phyloP scores from a whole-genome alignment of 73 alveolate species.

The Urostyla sp. region DNA sequence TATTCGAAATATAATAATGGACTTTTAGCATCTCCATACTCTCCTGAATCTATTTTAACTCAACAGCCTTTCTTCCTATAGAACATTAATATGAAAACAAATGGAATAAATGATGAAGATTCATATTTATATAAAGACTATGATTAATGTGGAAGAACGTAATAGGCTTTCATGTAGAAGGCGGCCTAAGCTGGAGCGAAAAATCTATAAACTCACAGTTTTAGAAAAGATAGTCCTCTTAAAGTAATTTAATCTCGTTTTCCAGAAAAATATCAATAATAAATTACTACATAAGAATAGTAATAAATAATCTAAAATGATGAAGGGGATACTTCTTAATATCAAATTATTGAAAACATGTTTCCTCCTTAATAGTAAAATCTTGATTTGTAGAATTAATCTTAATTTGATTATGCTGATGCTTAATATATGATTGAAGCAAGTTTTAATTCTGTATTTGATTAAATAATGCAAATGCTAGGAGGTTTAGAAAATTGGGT shows the following conservation, averaged over 20 bases:
- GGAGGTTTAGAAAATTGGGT: slow-evolving; percentile 17
- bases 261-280: slow-evolving; percentile 33
- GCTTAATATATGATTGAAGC: slow-evolving; percentile 39
- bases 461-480: neutral
- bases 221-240: slow-evolving; percentile 45
- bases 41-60: slow-evolving; percentile 41
- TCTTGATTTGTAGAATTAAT: neutral
- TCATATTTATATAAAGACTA: slow-evolving; percentile 38
- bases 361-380: neutral
- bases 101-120: slow-evolving; percentile 29
- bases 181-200: slow-evolving; percentile 53
- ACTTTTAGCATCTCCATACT: slow-evolving; percentile 39
- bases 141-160: slow-evolving; percentile 58
- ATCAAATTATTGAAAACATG: slow-evolving; percentile 10
- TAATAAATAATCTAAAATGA: neutral
- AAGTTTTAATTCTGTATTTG: slow-evolving; percentile 35
- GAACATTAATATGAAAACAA: neutral
- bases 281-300: neutral
- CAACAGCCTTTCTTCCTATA: slow-evolving; percentile 1
- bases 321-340: neutral
- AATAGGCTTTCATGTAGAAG: slow-evolving; percentile 23
- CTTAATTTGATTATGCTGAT: neutral
- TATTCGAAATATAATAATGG: too few species aligned
- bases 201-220: slow-evolving; percentile 32
- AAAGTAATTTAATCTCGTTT: slow-evolving; percentile 35